Base-by-base conservation (phyloP, 129 eudicot species). In the Dittrichia graveolens region DNA sequence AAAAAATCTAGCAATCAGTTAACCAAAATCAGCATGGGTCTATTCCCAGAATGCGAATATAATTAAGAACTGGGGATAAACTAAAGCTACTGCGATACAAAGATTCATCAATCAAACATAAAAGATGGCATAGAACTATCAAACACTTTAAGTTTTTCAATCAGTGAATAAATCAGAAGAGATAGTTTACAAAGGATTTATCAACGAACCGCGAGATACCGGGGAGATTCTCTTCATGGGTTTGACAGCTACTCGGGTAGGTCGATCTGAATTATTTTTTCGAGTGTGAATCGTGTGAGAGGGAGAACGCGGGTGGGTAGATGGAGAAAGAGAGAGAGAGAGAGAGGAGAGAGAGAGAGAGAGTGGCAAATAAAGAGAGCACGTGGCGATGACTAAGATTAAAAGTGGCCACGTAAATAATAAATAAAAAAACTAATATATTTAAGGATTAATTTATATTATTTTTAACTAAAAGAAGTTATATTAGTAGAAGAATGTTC, bases 171-270 rank as follows among this genome's bases (percentile, higher is more conserved):
- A 35, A 37, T 2, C 3, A 8, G 31, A 42, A 48, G 0, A 55
- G 5, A n/a, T 60, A 8, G 73, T 19, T 44, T n/a, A 44, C 8
- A 5, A 58, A 31, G 6, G 80, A 67, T 58, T 66, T 43, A 46
- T 5, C n/a, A 43, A 76, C 80, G 68, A 66, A 76, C 80, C 74
- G 37, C 52, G 46, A 56, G 61, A 57, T 67, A n/a, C 8, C 10
- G 80, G 39, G 50, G 56, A 66, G 56, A 66, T 45, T 31, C 16
- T 76, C 11, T 34, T 75, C 60, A 48, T 61, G 40, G 34, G 49
- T 9, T 37, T 66, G 68, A 52, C 46, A 14, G 64, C 43, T 41
- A 31, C n/a, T 24, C 7, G 2, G 65, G 11, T 65, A 39, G 43
- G 37, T 31, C 46, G 73, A 75, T 66, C 60, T 47, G 43, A 66